Base-by-base conservation (phyloP, 306 rosid genomes). In the Cajanus cajan region DNA sequence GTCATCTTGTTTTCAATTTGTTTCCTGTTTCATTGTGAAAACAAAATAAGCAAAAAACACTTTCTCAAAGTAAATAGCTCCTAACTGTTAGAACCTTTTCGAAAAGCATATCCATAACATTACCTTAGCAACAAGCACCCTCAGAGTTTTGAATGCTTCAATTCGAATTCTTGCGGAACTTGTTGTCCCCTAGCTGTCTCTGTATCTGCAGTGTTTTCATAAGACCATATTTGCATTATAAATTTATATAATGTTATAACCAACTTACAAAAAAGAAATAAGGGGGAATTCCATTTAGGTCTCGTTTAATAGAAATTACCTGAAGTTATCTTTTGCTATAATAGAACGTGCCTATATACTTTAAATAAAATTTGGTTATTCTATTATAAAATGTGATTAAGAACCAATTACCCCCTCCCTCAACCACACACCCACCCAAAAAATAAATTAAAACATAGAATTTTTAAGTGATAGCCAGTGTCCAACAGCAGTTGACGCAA, bases 121-220 rank as follows among this genome's bases (percentile, higher is more conserved):
- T 83, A 95, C 98, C 98, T 86, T 95, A 57, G 97, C 93, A 82
- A 92, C 91, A 74, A 95, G 91, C 77, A 91, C 77, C 41, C 98
- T 89, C 28, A 92, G 61, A 58, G 91, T 86, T 81, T 83, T 76
- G 84, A 95, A 92, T 77, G 97, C 92, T 85, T 90, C 97, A 79
- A 85, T 78, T 68, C 98, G 93, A 59, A 91, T 83, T 81, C 86
- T 87, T 82, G 91, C 84, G 79, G 95, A 92, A 61, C 98, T 54
- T 21, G 85, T 78, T 95, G 98, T 83, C 98, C 98, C 86, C 86
- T 87, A 54, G 86, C 80, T 57, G 89, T 97, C 91, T 95, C 98
- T 52, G 80, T 85, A 68, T 92, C 98, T 78, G 98, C 98, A 85
- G 78, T 93, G 98, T 95, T 86, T 77, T 52, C 76, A 86, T 24